Evolutionary conservation across 2,329 filamentous ascomycete genomes (phyloP).

Genomic region (Botrytis fabae): DNA sequence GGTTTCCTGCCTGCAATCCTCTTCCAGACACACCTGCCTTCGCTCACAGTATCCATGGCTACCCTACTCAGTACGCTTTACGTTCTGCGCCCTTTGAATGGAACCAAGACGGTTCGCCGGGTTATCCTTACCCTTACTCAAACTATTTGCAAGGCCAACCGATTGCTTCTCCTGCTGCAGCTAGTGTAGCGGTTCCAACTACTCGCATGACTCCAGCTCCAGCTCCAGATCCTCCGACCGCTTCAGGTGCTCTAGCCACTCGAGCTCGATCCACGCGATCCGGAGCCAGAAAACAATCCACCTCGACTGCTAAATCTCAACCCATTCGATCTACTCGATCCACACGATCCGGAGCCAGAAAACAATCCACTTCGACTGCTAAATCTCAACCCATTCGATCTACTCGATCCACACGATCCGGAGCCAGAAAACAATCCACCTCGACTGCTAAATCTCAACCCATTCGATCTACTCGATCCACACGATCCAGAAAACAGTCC

Average conservation of each 20-base stretch:
- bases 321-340: no score
- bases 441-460: no score
- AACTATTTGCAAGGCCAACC: not conserved
- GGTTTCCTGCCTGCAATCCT: not conserved
- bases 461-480: no score
- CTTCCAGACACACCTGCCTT: not conserved
- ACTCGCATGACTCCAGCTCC: not conserved
- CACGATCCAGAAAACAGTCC: no score
- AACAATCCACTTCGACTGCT: no score
- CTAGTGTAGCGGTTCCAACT: not conserved
- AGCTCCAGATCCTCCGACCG: not conserved
- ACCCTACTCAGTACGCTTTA: no score
- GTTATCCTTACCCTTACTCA: not conserved
- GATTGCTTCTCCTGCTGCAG: not conserved
- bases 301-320: no score
- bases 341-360: no score
- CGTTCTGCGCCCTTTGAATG: no score
- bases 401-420: not conserved
- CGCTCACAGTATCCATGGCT: not conserved
- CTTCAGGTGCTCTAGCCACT: not conserved
- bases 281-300: not conserved
- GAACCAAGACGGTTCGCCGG: accelerated
- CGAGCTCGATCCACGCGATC: no score
- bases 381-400: not conserved
- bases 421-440: not conserved